Evolutionary conservation across 2,329 filamentous ascomycete species (phyloP).

Genomic region (Chalara sp.): DNA sequence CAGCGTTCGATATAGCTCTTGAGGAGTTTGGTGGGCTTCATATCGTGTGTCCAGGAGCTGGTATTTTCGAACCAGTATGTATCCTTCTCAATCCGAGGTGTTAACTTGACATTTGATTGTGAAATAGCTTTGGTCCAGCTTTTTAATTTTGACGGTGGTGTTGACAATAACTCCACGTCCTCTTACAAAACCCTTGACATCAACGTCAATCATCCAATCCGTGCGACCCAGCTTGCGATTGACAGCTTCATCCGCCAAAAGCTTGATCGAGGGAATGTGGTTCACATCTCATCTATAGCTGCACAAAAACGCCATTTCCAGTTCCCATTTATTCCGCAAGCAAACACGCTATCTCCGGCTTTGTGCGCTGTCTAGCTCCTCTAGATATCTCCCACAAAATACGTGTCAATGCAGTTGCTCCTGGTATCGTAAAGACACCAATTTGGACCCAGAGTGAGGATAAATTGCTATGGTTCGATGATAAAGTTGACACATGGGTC

Average conservation of each 20-base stretch:
- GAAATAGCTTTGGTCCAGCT: conserved; percentile 27
- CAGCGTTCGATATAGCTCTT: conserved; percentile 29
- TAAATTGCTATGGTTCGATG: conserved; percentile 28
- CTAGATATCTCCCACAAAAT: conserved; percentile 26
- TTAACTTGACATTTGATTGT: neutral
- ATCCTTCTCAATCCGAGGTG: conserved; percentile 9
- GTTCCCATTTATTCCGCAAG: conserved; percentile 37
- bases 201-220: conserved; percentile 44
- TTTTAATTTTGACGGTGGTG: conserved; percentile 36
- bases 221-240: conserved; percentile 42
- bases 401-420: conserved; percentile 35
- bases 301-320: conserved; percentile 31
- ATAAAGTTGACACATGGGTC: conserved; percentile 25
- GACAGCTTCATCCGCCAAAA: conserved; percentile 31
- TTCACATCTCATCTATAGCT: conserved; percentile 41
- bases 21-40: conserved; percentile 27
- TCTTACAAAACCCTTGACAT: conserved; percentile 40
- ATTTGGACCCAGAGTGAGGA: conserved; percentile 23
- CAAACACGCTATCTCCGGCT: conserved; percentile 38
- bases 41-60: conserved; percentile 39
- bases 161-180: conserved; percentile 21
- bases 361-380: conserved; percentile 31
- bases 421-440: conserved; percentile 29
- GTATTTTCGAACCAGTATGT: conserved; percentile 40
- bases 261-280: conserved; percentile 10